Evolutionary conservation across 1,284 basidiomycete species (phyloP).

Genomic region (Exobasidium cylindrosporum): DNA sequence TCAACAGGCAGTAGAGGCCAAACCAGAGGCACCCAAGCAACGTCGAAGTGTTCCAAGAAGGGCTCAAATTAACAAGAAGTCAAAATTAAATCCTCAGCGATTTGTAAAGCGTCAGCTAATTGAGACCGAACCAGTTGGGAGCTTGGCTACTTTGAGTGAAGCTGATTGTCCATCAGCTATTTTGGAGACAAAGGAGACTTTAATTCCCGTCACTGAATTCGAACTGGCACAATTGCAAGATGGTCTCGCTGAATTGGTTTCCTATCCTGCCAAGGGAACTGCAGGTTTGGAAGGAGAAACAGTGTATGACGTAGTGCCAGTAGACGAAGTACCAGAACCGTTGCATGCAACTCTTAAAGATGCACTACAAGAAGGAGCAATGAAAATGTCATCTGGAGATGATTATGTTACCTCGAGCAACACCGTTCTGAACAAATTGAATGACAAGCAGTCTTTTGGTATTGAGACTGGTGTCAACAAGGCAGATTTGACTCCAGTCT

Average conservation of each 20-base stretch:
- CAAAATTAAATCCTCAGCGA: too few species aligned
- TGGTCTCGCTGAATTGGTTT: neutral
- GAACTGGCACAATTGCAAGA: neutral
- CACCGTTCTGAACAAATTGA: too few species aligned
- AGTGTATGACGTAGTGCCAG: neutral
- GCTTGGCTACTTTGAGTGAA: too few species aligned
- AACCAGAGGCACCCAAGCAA: slow-evolving; percentile 12
- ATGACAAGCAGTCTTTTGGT: too few species aligned
- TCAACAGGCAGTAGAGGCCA: slow-evolving; percentile 5
- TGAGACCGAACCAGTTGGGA: too few species aligned
- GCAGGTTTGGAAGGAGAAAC: neutral
- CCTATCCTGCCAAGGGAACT: neutral
- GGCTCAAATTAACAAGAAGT: too few species aligned
- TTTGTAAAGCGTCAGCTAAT: too few species aligned
- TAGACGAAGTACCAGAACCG: neutral
- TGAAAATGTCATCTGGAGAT: neutral
- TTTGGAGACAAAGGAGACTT: neutral
- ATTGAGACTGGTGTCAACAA: too few species aligned
- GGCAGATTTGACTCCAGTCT: too few species aligned
- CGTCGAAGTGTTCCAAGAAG: too few species aligned
- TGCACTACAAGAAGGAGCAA: neutral
- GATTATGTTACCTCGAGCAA: too few species aligned
- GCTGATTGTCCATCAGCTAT: neutral
- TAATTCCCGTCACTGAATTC: neutral
- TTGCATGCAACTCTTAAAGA: neutral